Conservation (phyloP, 148 eudicot genomes). For the Heliamphora exappendiculata region DNA sequence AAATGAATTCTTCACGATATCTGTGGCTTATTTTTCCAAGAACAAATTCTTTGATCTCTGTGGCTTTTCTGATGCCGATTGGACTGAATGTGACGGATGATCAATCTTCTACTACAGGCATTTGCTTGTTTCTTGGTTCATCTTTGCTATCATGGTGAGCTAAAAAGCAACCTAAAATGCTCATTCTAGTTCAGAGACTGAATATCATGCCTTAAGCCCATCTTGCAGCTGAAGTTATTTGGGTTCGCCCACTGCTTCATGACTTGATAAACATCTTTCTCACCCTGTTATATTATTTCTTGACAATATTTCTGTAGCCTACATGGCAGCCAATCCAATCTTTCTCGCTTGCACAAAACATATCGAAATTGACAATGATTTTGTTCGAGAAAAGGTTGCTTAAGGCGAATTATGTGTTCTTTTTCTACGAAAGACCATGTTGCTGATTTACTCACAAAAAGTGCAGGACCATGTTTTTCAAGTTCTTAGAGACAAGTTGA, state of each 20-base stretch:
- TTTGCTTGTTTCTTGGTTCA: background rate
- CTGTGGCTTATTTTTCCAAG: background rate
- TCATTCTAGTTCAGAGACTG: background rate
- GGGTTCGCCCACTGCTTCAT: background rate
- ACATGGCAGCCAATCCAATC: background rate
- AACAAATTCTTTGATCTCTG: background rate
- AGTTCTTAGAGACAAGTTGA: background rate
- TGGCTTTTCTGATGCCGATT: background rate
- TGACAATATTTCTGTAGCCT: background rate
- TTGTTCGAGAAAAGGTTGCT: background rate
- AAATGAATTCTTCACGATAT: background rate
- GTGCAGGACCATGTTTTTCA: background rate
- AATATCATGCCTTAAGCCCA: background rate
- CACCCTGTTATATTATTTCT: background rate
- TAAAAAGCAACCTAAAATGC: background rate
- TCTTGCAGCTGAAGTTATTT: background rate
- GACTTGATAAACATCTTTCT: background rate
- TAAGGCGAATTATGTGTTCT: background rate
- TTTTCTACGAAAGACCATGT: background rate
- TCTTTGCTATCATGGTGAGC: background rate
- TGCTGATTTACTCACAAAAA: background rate
- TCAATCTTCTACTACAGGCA: background rate
- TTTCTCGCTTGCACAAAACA: background rate
- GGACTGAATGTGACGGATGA: background rate
- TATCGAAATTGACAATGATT: background rate